Conservation (phyloP, 192 early-diverging fungal species). For the Diversispora eburnea region DNA sequence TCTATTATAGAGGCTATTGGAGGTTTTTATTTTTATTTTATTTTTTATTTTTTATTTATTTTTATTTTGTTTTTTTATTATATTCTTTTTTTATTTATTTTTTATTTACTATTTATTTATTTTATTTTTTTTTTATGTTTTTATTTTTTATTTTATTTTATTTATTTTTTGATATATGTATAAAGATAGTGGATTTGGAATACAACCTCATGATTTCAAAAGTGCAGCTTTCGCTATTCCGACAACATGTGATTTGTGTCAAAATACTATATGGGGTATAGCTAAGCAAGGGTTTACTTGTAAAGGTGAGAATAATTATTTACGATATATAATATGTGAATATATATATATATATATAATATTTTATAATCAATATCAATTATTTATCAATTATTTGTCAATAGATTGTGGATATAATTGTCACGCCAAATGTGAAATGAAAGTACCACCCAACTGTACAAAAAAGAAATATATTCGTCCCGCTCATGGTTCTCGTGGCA, state of each 20-base stretch:
- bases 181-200: conserved; percentile 36
- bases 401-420: conserved; percentile 66
- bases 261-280: conserved; percentile 74
- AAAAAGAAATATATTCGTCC: conserved; percentile 52
- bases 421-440: conserved; percentile 79
- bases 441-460: conserved; percentile 65
- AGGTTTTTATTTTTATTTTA: conserved; percentile 34
- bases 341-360: neutral
- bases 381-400: neutral
- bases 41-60: conserved; percentile 29
- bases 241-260: conserved; percentile 71
- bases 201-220: conserved; percentile 63
- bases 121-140: too few species aligned
- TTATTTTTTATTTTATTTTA: neutral
- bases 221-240: conserved; percentile 69
- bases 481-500: conserved; percentile 21
- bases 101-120: too few species aligned
- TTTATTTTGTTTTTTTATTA: too few species aligned
- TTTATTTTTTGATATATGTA: conserved; percentile 29
- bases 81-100: too few species aligned
- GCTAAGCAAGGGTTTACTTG: conserved; percentile 69
- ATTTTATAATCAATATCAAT: neutral
- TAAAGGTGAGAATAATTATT: conserved; percentile 36
- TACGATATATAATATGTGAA: neutral
- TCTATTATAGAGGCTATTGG: conserved; percentile 60